Conservation (phyloP, 176 grass and related monocot genomes). For the Triticum timopheevii region DNA sequence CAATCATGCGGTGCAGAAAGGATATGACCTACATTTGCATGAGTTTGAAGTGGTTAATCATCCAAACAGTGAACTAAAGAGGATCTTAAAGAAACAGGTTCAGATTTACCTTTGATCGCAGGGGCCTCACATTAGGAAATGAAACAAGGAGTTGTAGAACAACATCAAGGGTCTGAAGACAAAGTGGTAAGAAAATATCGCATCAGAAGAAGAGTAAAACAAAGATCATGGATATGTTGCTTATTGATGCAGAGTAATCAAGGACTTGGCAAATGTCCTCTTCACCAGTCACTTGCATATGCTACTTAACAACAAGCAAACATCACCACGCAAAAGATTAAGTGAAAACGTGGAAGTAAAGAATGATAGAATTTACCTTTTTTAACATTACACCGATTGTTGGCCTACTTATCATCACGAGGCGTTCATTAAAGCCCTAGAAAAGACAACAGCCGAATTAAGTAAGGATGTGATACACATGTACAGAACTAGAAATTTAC, state of each 20-base stretch:
- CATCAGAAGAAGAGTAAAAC: constrained; percentile 23
- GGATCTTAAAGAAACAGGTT: constrained; percentile 29
- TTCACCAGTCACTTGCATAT: constrained; percentile 14
- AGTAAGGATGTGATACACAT: constrained; percentile 23
- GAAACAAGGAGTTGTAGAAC: constrained; percentile 75
- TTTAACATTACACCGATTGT: constrained; percentile 90
- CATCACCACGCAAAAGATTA: background rate
- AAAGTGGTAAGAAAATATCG: constrained; percentile 15
- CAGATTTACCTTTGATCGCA: constrained; percentile 75
- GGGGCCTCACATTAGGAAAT: constrained; percentile 67
- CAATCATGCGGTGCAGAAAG: constrained; percentile 95
- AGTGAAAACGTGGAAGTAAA: constrained; percentile 1
- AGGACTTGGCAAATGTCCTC: background rate
- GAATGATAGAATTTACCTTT: constrained; percentile 55
- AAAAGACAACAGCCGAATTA: constrained; percentile 17
- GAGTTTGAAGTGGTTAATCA: constrained; percentile 32
- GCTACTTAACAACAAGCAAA: constrained; percentile 5
- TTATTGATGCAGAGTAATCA: background rate
- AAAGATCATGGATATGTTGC: background rate
- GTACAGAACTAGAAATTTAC: constrained; percentile 20
- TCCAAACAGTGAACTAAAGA: constrained; percentile 10
- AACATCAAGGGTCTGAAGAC: constrained; percentile 70
- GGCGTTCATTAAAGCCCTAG: constrained; percentile 92
- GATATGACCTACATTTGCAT: constrained; percentile 69
- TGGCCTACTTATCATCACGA: constrained; percentile 74